Evolutionary conservation across 2,329 filamentous ascomycete genomes (phyloP), one percentile per base, ranked within the genome.

Genomic region (Colletotrichum lindemuthianum): DNA sequence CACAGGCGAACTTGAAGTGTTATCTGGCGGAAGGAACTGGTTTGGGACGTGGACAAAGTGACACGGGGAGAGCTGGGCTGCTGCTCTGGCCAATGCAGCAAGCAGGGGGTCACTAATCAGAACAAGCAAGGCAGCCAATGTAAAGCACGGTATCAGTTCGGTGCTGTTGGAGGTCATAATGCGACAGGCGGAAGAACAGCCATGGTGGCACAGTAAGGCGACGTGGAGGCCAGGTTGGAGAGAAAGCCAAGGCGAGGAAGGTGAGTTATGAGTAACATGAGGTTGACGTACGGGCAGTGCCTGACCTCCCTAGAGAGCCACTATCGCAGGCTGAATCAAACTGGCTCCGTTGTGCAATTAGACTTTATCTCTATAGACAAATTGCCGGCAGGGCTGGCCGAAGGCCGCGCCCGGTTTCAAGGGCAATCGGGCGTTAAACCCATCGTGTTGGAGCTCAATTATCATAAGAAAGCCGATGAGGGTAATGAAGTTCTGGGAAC

Each of bases 201-300:
- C 56, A n/a, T 41, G 60, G 41, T 41, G 36, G n/a, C 37, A 53
- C 55, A 59, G 56, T 63, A 43, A 49, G 60, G 60, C 49, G 44
- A 60, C 55, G 49, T 63, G 56, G 16, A 48, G 24, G 24, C 24
- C 24, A 24, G 24, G 24, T 24, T 24, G 24, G 24, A 24, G 24
- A 24, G 24, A 24, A 24, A 24, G 24, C 24, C 24, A 24, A 24
- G 24, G 24, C 24, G 24, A 24, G 24, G 24, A 24, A 24, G 24
- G 24, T 24, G 24, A 24, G 24, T 24, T 24, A 4, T 24, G 24
- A 24, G 24, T 24, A 24, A 52, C n/a, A 32, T 59, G 41, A 41
- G 56, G 41, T 24, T 59, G 37, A 24, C 41, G 24, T 24, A 24
- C 24, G 4, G 5, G 24, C 5, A 24, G 24, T 24, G 24, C 4